Base-by-base conservation (phyloP, 2,329 filamentous ascomycete species). In the Drechslerella coelobrocha region DNA sequence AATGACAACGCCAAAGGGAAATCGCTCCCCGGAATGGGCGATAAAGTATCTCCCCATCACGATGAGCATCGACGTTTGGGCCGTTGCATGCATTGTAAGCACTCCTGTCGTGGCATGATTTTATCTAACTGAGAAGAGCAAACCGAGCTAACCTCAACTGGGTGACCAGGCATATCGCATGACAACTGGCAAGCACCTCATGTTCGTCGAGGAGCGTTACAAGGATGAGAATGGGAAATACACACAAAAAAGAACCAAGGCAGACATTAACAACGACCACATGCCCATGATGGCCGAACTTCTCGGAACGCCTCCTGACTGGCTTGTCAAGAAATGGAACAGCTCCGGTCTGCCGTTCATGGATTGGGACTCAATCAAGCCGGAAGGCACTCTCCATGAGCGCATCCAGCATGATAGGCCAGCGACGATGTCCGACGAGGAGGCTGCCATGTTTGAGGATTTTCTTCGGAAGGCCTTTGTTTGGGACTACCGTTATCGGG, bases 271-370 rank as follows among this genome's bases (percentile, higher is more conserved):
- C 41, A 53, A 24, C 7, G 66, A 71, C 17, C 66, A 71, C 12
- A 59, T 63, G 59, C 66, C 66, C 45, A 71, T 63, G 66, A 71
- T 71, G 66, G 66, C 54, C 39, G 50, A 59, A 9, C 66, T 71
- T 23, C 59, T 71, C 21, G 66, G 66, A 2, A 48, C 47, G n/a
- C 66, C 66, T 63, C 66, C 66, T 17, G 27, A 53, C n/a, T 71
- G 59, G 59, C 41, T 71, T 34, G 60, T 59, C 6, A 54, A 31
- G 8, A 71, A 63, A 17, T 71, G 66, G 66, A 47, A 54, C 37
- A 50, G 29, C 24, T 71, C 66, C 17, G 53, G 59, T 5, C 54
- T 71, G n/a, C 66, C 59, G 2, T 37, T 21, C 2, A 63, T 71
- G 45, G 31, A 71, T 23, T 71, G 66, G 66, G 31, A 60, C 3